Evolutionary conservation across 352 stramenopile genomes (phyloP).

Genomic region (Phytophthora aleatoria): DNA sequence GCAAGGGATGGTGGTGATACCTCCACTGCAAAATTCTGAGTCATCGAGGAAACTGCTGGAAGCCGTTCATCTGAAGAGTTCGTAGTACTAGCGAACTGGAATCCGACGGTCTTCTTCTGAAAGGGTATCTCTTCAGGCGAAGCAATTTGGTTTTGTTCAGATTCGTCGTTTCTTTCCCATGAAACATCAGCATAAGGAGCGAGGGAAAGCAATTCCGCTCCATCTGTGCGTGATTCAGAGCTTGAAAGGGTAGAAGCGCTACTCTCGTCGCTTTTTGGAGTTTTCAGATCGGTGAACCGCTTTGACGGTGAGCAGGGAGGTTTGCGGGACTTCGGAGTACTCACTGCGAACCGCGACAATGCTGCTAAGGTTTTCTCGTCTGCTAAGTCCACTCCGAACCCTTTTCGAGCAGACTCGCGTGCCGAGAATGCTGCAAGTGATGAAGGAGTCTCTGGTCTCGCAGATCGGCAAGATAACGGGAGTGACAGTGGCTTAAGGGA

Average conservation of each 20-base stretch:
- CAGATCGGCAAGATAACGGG: slow-evolving; percentile 37
- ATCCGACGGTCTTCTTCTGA: slow-evolving; percentile 17
- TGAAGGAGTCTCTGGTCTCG: slow-evolving; percentile 42
- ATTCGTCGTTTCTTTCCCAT: slow-evolving; percentile 27
- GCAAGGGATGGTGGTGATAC: slow-evolving; percentile 51
- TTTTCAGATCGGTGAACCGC: not conserved
- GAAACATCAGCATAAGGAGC: slow-evolving; percentile 30
- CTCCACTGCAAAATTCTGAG: slow-evolving; percentile 59
- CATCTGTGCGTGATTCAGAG: slow-evolving; percentile 15
- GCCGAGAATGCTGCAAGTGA: slow-evolving; percentile 41
- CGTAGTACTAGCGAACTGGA: not conserved
- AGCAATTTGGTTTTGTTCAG: slow-evolving; percentile 1
- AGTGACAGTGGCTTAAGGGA: slow-evolving; percentile 22
- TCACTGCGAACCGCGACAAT: slow-evolving; percentile 48
- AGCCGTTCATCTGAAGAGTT: slow-evolving; percentile 34
- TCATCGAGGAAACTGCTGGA: slow-evolving; percentile 8
- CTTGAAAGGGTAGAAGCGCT: slow-evolving; percentile 11
- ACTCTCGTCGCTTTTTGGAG: slow-evolving; percentile 1
- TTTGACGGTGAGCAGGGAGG: slow-evolving; percentile 37
- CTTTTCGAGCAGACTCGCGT: slow-evolving; percentile 50
- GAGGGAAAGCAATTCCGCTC: slow-evolving; percentile 35
- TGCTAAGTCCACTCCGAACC: slow-evolving; percentile 46
- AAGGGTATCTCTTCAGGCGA: not conserved
- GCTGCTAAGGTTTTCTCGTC: slow-evolving; percentile 52
- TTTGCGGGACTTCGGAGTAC: slow-evolving; percentile 40